phyloP scores from a whole-genome alignment of 352 stramenopile genomes.

The Phytophthora citricola region DNA sequence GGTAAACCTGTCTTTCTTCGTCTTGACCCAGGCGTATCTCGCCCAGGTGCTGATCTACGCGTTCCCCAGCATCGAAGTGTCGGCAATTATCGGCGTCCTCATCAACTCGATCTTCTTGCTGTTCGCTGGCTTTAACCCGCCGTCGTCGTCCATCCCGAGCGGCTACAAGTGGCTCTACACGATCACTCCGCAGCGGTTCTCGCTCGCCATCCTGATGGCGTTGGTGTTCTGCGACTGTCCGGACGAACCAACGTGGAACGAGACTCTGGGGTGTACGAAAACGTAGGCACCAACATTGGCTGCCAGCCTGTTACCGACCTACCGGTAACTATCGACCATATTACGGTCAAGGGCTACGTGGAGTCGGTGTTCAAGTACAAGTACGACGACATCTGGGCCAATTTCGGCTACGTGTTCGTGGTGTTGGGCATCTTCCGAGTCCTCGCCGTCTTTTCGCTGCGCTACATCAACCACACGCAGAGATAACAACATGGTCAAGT shows the following conservation, averaged over 20 bases:
- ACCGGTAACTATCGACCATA: slow-evolving; percentile 23
- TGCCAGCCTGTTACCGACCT: slow-evolving; percentile 27
- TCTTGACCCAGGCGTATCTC: slow-evolving; percentile 44
- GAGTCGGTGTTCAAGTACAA: slow-evolving; percentile 31
- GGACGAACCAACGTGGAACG: slow-evolving; percentile 28
- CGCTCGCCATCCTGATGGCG: slow-evolving; percentile 27
- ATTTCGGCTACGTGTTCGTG: slow-evolving; percentile 30
- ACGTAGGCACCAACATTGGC: slow-evolving; percentile 25
- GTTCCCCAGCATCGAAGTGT: slow-evolving; percentile 27
- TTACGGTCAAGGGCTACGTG: slow-evolving; percentile 35
- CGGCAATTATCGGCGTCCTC: slow-evolving; percentile 31
- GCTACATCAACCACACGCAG: slow-evolving; percentile 47
- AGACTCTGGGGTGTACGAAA: slow-evolving; percentile 15
- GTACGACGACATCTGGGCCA: slow-evolving; percentile 30
- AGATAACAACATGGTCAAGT: slow-evolving; percentile 19
- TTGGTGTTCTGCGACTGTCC: slow-evolving; percentile 35
- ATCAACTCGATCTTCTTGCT: slow-evolving; percentile 33
- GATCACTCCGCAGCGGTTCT: slow-evolving; percentile 31
- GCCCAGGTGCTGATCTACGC: slow-evolving; percentile 27
- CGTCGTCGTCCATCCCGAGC: slow-evolving; percentile 19
- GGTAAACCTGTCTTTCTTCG: slow-evolving; percentile 36
- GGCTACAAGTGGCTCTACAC: slow-evolving; percentile 32
- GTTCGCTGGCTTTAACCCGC: slow-evolving; percentile 33
- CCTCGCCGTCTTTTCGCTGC: slow-evolving; percentile 36
- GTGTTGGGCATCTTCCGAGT: slow-evolving; percentile 34